Conservation (phyloP, 257 asterid genomes). For the Fraxinus quadrangulata region DNA sequence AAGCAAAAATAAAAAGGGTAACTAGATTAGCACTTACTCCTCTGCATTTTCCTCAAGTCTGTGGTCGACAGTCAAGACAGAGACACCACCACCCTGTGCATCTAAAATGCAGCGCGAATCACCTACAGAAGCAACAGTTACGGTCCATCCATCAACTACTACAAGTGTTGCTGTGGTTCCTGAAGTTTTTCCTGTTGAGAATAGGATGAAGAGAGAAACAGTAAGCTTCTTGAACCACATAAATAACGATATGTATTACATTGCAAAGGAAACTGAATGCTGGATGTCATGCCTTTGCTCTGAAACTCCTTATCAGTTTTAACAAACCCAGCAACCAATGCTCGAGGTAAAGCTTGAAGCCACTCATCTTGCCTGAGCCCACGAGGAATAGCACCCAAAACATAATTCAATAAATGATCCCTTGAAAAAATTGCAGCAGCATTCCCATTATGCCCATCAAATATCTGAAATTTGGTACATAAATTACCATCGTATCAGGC, state of each 20-base stretch:
- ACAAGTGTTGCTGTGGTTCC: conserved; percentile 94
- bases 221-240: conserved; percentile 15
- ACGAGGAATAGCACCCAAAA: conserved; percentile 64
- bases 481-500: neutral
- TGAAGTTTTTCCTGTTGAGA: conserved; percentile 68
- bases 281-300: conserved; percentile 58
- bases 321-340: conserved; percentile 88
- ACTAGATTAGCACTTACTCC: conserved; percentile 49
- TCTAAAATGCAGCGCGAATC: conserved; percentile 91
- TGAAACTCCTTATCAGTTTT: conserved; percentile 89
- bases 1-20: neutral
- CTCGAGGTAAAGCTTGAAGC: conserved; percentile 86
- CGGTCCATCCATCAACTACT: conserved; percentile 83
- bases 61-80: conserved; percentile 81
- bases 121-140: conserved; percentile 89
- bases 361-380: conserved; percentile 80
- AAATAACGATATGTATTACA: neutral
- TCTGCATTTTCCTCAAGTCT: conserved; percentile 85
- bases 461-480: conserved; percentile 43
- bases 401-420: conserved; percentile 58
- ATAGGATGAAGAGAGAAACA: neutral
- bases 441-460: conserved; percentile 86
- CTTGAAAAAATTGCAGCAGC: conserved; percentile 73
- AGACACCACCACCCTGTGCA: conserved; percentile 63
- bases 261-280: neutral